Conservation (phyloP, 768 basidiomycete genomes). For the Zangia roseola region DNA sequence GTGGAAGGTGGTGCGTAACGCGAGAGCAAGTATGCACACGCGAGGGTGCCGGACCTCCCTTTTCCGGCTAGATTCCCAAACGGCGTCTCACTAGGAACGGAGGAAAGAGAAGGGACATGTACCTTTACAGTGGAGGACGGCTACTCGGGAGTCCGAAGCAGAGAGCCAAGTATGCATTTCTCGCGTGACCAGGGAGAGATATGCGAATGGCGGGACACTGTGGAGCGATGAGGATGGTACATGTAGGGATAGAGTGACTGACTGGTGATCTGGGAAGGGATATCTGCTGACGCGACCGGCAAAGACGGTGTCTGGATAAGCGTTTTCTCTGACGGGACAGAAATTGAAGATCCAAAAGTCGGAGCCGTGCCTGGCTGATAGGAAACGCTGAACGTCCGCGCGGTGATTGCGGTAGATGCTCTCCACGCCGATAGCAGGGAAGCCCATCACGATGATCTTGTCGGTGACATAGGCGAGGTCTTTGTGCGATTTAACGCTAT, state of each 20-base stretch:
- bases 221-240: background rate
- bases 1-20: conserved; percentile 47
- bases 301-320: conserved; percentile 69
- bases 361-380: conserved; percentile 68
- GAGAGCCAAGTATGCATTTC: conserved; percentile 76
- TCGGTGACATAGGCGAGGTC: conserved; percentile 74
- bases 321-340: conserved; percentile 78
- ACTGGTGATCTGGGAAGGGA: conserved; percentile 92
- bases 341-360: conserved; percentile 91
- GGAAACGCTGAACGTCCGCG: conserved; percentile 72
- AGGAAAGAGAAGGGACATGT: conserved; percentile 3
- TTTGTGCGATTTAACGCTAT: conserved; percentile 18
- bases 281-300: conserved; percentile 76
- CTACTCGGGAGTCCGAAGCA: conserved; percentile 62
- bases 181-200: conserved; percentile 68
- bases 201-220: conserved; percentile 74
- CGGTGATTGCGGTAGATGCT: conserved; percentile 77
- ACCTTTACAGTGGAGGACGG: conserved; percentile 90
- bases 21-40: conserved; percentile 78
- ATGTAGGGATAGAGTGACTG: conserved; percentile 45
- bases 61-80: conserved; percentile 56
- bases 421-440: conserved; percentile 78
- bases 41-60: conserved; percentile 83
- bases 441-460: conserved; percentile 77
- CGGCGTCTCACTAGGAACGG: conserved; percentile 2